Base-by-base conservation (phyloP, 345 rosid genomes). In the Bruguiera gymnorhiza region DNA sequence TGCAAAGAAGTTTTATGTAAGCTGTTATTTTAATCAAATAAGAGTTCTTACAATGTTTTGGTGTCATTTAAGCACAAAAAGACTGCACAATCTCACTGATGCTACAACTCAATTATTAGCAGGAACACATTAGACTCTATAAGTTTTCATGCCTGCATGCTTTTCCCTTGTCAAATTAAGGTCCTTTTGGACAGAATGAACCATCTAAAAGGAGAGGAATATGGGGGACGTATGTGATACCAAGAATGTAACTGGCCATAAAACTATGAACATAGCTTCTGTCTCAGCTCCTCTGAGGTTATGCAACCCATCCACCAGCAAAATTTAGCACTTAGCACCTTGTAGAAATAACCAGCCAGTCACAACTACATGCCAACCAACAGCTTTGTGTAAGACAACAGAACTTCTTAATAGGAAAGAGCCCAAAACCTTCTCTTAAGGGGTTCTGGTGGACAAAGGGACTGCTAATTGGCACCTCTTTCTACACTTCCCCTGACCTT, bases 341-440 rank as follows among this genome's bases (percentile, higher is more conserved):
- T 53, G 71, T 57, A 31, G 7, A 53, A 23, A 43, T 36, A 60
- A 70, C 53, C 67, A 39, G 60, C 68, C 64, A 60, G 60, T 18
- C 68, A 76, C 57, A 19, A 30, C 27, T 61, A 50, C 15, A 60
- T 60, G 23, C 56, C 59, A 54, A 75, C 63, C 46, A 70, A 70
- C 34, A 56, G 58, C 29, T 16, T 56, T 15, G 6, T 13, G 16
- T 8, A 24, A 16, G 24, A 56, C 23, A 15, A 56, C 15, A 56
- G 16, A 56, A 56, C 19, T 56, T 24, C 27, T 43, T 13, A 43
- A 56, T 24, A 56, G 6, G 10, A 56, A 56, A 56, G 29, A 23
- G 59, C 27, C 59, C 15, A 55, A 23, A 56, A 11, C 29, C 60
- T 56, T 56, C 30, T 23, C 18, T n/a, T 56, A 34, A 56, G 13